phyloP scores from a whole-genome alignment of 2,329 filamentous ascomycete genomes.

The Paecilomyces niveus region DNA sequence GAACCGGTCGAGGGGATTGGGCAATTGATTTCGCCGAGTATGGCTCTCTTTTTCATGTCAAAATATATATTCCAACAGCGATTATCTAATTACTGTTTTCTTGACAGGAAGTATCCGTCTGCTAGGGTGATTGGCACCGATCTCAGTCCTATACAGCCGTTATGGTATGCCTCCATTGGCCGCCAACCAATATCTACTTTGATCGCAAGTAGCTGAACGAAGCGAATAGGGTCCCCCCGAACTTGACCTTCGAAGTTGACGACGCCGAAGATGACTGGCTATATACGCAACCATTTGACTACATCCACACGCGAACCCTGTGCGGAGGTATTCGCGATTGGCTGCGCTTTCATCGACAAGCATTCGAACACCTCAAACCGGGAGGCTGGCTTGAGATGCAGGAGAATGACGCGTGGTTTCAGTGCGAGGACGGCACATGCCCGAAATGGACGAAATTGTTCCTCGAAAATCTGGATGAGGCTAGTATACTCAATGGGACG shows the following conservation, averaged over 20 bases:
- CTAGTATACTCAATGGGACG: conserved; percentile 7
- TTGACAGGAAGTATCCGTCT: conserved; percentile 1
- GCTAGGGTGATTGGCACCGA: conserved; percentile 9
- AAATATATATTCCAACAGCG: not conserved
- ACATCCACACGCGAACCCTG: conserved; percentile 14
- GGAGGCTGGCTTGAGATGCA: conserved; percentile 45
- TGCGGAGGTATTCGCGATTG: conserved; percentile 12
- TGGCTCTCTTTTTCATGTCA: not conserved
- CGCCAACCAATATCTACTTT: not conserved
- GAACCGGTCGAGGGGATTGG: conserved; percentile 10
- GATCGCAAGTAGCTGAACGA: not conserved
- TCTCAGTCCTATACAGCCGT: conserved; percentile 10
- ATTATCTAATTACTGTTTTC: not conserved
- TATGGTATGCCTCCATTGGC: conserved; percentile 4
- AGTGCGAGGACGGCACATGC: conserved; percentile 33
- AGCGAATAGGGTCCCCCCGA: conserved; percentile 14
- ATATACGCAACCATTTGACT: conserved; percentile 15
- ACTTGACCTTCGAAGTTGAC: conserved; percentile 16
- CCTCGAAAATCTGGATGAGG: conserved; percentile 31
- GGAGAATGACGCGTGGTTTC: conserved; percentile 38
- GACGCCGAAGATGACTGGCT: conserved; percentile 17
- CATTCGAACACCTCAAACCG: conserved; percentile 31
- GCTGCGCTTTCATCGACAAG: conserved; percentile 9
- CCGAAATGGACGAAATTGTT: conserved; percentile 18
- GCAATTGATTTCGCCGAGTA: conserved; percentile 5